A percentile compares a stretch with the other conserved stretches of the same genome.
Conservation (phyloP, 2,329 filamentous ascomycete species). For the Colletotrichum sp. region DNA sequence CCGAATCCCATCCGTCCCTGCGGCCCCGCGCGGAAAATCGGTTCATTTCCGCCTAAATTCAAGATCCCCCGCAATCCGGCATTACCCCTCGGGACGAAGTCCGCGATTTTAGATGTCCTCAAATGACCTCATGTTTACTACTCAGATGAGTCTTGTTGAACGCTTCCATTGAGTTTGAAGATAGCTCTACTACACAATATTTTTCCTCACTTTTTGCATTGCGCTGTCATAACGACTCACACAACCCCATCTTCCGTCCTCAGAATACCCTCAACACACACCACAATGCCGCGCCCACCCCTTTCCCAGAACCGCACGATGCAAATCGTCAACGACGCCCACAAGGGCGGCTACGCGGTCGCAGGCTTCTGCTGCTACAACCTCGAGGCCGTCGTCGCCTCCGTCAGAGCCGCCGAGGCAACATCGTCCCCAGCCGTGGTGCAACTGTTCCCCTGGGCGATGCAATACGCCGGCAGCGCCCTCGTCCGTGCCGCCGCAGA, state of each 20-base stretch:
- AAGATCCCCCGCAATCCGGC: neutral
- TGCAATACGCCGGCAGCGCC: constrained; percentile 63
- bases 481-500: constrained; percentile 59
- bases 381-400: constrained; percentile 72
- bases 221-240: neutral
- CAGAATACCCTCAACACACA: neutral
- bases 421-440: constrained; percentile 71
- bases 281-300: neutral
- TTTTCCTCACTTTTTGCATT: neutral
- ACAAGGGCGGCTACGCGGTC: constrained; percentile 60
- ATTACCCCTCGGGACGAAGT: neutral
- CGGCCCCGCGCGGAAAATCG: neutral
- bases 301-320: constrained; percentile 19
- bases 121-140: neutral
- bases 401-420: constrained; percentile 69
- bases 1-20: neutral
- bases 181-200: fast-evolving
- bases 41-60: neutral
- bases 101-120: neutral
- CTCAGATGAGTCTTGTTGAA: neutral
- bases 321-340: constrained; percentile 57
- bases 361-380: constrained; percentile 61
- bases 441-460: constrained; percentile 75
- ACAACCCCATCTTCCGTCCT: neutral
- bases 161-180: no score